Evolutionary conservation across 129 eudicot species (phyloP), one percentile per base, ranked within the genome.

Genomic region (Artemisia argyi): DNA sequence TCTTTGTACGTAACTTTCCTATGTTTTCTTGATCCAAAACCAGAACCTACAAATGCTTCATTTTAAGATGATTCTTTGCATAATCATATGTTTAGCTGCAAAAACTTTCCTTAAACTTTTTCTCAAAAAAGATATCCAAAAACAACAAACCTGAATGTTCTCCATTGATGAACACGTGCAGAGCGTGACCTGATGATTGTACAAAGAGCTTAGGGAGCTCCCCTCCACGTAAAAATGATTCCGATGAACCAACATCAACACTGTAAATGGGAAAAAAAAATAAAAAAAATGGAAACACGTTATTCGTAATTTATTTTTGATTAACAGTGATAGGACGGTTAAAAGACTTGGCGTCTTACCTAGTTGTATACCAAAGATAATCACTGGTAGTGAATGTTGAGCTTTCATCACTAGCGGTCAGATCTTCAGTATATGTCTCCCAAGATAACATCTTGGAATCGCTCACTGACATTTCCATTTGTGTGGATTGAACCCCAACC

Each of bases 391-490:
- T 78, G 66, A 88, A 78, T 14, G 85, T 28, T 0, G 96, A 74
- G 75, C 84, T 59, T 66, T 83, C 99, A 65, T 86, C 96, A 49
- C 78, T 47, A 60, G 89, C 73, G 24, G 87, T 76, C 78, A 86
- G 69, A 84, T 94, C 98, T 83, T 94, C 97, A 65, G 80, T 94
- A 66, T 67, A 90, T 19, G 88, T 94, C 82, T 90, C 98, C 98
- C 98, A 90, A 2, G 98, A 85, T 57, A 64, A 66, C 76, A 93
- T 76, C 42, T 93, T 79, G 2, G 81, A 59, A 50, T 81, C 80
- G 52, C 83, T 86, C 2, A 84, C 80, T 70, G 65, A 42, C 98
- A 87, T 93, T 73, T 93, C 90, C 82, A 84, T 72, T 62, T 85
- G 77, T 48, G 96, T 84, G 62, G 97, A 83, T 68, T 93, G 85